A percentile compares a stretch with the other conserved stretches of the same genome.
phyloP scores from a whole-genome alignment of 306 rosid species.

The Vigna unguiculata region DNA sequence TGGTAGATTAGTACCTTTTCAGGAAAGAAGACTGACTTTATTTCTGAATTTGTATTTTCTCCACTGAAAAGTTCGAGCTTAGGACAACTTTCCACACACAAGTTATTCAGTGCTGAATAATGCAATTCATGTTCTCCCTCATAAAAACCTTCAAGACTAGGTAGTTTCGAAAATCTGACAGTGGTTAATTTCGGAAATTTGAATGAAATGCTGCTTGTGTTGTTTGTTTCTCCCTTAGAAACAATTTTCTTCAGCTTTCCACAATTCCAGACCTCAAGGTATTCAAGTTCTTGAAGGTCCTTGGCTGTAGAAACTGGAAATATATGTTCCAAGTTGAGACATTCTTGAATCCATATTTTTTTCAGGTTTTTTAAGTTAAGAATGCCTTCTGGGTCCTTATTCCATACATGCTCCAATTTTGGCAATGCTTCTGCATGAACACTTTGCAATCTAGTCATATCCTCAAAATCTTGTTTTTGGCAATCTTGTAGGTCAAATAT shows the following conservation, averaged over 20 bases:
- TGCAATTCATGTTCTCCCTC: background rate
- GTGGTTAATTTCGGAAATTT: background rate
- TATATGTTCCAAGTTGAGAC: slow-evolving; percentile 13
- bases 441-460: background rate
- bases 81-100: slow-evolving; percentile 3
- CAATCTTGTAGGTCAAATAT: slow-evolving; percentile 9
- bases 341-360: background rate
- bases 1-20: slow-evolving; percentile 19
- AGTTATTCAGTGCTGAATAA: background rate
- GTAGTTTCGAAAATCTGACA: background rate
- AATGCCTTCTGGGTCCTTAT: background rate
- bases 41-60: background rate
- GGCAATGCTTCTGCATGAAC: slow-evolving; percentile 34
- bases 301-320: slow-evolving; percentile 30
- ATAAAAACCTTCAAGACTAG: slow-evolving; percentile 5
- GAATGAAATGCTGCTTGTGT: background rate
- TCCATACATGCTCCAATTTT: slow-evolving; percentile 35
- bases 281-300: background rate
- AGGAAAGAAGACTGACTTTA: background rate
- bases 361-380: background rate
- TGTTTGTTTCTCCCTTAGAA: background rate
- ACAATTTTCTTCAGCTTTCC: background rate
- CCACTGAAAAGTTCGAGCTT: background rate
- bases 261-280: background rate
- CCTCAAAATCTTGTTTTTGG: background rate